phyloP scores from a whole-genome alignment of 345 rosid species.

The Rhodamnia rubescens region DNA sequence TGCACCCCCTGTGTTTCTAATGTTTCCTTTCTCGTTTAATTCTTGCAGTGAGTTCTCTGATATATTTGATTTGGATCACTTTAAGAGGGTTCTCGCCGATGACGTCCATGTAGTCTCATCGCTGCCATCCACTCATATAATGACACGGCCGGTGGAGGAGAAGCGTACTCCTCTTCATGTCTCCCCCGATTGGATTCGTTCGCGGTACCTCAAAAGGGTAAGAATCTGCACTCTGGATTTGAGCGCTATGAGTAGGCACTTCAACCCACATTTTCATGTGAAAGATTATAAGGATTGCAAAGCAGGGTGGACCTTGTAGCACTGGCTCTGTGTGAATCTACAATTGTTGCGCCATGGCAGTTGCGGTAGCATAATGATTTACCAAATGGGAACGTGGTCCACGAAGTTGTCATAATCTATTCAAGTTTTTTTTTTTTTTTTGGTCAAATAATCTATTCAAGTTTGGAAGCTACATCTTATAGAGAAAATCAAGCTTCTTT shows the following conservation, averaged over 20 bases:
- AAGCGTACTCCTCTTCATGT: conserved; percentile 62
- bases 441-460: background rate
- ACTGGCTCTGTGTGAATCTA: background rate
- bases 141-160: conserved; percentile 82
- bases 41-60: conserved; percentile 85
- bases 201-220: conserved; percentile 79
- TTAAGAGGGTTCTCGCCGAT: conserved; percentile 63
- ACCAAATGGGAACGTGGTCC: background rate
- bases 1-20: background rate
- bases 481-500: background rate
- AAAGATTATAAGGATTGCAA: background rate
- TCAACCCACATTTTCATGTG: background rate
- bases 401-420: background rate
- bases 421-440: no score
- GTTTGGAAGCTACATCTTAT: background rate
- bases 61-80: conserved; percentile 85
- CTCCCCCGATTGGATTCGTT: conserved; percentile 87
- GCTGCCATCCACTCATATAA: conserved; percentile 69
- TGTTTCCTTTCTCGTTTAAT: background rate
- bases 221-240: background rate
- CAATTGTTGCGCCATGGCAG: background rate
- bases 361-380: background rate
- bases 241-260: background rate
- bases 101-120: conserved; percentile 85
- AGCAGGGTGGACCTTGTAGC: background rate